Percentiles rank a stretch among this genome's conserved stretches.
These are phyloP conservation scores for Pythium rishiriense DNA, from an alignment of 352 stramenopile genomes.

Conservation along the genomic window DNA sequence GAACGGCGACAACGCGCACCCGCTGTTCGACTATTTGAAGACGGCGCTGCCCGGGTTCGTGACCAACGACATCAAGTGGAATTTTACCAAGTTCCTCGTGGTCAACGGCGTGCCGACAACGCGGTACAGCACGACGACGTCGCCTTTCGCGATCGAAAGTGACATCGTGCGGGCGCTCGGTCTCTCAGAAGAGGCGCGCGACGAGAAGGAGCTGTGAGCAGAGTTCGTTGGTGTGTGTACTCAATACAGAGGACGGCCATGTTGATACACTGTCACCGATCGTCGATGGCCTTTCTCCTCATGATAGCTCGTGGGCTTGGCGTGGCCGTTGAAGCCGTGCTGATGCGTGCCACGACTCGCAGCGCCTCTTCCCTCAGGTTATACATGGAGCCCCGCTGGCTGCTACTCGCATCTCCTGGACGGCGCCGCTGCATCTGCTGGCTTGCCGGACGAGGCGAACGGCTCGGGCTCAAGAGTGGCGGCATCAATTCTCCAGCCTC, in stretches of 20 bases:
- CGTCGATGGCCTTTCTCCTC: background rate
- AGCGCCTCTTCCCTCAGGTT: slow-evolving; percentile 20
- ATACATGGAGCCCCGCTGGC: slow-evolving; percentile 11
- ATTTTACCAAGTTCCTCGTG: slow-evolving; percentile 89
- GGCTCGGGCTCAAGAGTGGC: background rate
- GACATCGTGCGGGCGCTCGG: slow-evolving; percentile 61
- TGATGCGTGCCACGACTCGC: slow-evolving; percentile 13
- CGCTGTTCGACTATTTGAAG: slow-evolving; percentile 93
- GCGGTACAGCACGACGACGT: slow-evolving; percentile 69
- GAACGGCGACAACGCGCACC: slow-evolving; percentile 87
- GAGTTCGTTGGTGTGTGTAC: background rate
- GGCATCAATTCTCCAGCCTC: background rate
- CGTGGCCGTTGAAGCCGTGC: background rate
- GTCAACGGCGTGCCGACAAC: slow-evolving; percentile 70
- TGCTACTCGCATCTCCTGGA: background rate
- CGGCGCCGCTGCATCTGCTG: slow-evolving; percentile 10
- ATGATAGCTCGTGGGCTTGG: background rate
- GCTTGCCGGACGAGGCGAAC: background rate
- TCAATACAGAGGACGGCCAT: background rate
- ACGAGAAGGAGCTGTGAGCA: slow-evolving; percentile 14
- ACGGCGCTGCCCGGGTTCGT: slow-evolving; percentile 56
- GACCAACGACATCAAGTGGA: slow-evolving; percentile 86
- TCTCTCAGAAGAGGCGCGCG: background rate
- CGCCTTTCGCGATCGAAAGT: slow-evolving; percentile 59
- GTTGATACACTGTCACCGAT: background rate